These are phyloP conservation scores for Rhizoclosmatium sp. DNA, from an alignment of 192 early-diverging fungal genomes.

Conservation along the genomic window DNA sequence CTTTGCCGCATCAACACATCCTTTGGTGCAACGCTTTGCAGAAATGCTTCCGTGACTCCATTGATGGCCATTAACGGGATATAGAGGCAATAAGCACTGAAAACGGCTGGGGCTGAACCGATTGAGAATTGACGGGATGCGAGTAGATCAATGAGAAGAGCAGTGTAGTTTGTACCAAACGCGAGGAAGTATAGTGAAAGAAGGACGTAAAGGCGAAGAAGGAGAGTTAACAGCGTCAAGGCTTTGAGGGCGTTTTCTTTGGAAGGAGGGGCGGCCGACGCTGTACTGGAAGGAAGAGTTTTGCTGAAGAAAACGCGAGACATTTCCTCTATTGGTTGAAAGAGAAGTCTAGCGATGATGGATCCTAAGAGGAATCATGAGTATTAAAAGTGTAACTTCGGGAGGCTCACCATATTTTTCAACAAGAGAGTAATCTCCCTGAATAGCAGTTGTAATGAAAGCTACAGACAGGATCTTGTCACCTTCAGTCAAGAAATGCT, in stretches of 20 bases:
- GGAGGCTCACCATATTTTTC: conserved; percentile 76
- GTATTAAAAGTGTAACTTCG: too few species aligned
- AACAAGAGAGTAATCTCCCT: conserved; percentile 86
- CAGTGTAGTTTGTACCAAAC: conserved; percentile 86
- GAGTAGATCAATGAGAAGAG: conserved; percentile 69
- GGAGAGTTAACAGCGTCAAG: conserved; percentile 35
- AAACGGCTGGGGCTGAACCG: conserved; percentile 51
- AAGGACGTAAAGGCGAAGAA: conserved; percentile 69
- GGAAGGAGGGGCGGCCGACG: background rate
- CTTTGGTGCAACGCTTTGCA: conserved; percentile 83
- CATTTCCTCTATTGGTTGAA: conserved; percentile 94
- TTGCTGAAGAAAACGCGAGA: conserved; percentile 85
- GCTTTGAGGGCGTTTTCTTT: conserved; percentile 13
- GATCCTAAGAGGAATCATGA: conserved; percentile 65
- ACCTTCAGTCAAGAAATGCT: conserved; percentile 95
- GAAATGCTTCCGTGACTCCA: conserved; percentile 93
- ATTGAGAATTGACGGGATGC: conserved; percentile 59
- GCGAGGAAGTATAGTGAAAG: conserved; percentile 78
- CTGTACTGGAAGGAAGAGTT: conserved; percentile 47
- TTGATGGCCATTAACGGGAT: conserved; percentile 95
- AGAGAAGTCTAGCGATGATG: conserved; percentile 85
- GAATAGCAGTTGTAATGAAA: conserved; percentile 52
- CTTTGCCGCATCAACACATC: conserved; percentile 68
- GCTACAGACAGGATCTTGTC: conserved; percentile 89
- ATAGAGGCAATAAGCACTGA: conserved; percentile 79